phyloP scores from a whole-genome alignment of 1,139 yeast genomes.

The Taphrina communis region DNA sequence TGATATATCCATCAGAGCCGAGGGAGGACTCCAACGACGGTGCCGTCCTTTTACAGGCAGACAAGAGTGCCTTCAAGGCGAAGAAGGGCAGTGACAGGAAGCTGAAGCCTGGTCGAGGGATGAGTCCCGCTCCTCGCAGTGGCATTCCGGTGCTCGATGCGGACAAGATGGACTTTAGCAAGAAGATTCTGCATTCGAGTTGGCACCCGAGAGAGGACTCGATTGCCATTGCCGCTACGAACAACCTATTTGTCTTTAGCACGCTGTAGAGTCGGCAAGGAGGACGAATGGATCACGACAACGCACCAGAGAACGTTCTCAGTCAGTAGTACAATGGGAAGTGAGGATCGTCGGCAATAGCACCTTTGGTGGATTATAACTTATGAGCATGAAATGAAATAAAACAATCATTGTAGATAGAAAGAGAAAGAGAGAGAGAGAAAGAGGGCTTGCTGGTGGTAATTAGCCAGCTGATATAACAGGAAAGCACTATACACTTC shows the following conservation, averaged over 20 bases:
- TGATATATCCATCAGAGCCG: slow-evolving; percentile 81
- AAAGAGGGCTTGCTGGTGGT: neutral
- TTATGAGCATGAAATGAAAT: slow-evolving; percentile 28
- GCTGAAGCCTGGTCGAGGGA: slow-evolving; percentile 39
- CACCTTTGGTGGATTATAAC: neutral
- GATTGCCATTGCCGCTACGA: slow-evolving; percentile 98
- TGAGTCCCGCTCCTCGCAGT: slow-evolving; percentile 33
- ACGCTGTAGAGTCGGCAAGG: slow-evolving; percentile 47
- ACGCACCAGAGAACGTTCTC: too few relatives aligned
- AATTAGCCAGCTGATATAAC: neutral
- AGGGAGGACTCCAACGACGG: slow-evolving; percentile 64
- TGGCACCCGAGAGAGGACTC: slow-evolving; percentile 99
- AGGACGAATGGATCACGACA: too few relatives aligned
- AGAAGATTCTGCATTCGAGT: slow-evolving; percentile 90
- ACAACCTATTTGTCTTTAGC: slow-evolving; percentile 64
- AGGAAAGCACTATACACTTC: slow-evolving; percentile 9
- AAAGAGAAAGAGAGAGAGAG: neutral
- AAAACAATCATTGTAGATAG: slow-evolving; percentile 20
- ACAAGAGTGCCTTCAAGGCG: slow-evolving; percentile 90
- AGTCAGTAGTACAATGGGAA: too few relatives aligned
- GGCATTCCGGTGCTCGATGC: slow-evolving; percentile 54
- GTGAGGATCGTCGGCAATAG: too few relatives aligned
- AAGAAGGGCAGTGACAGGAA: slow-evolving; percentile 59
- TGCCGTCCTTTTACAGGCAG: slow-evolving; percentile 92
- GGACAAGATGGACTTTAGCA: slow-evolving; percentile 90